Base-by-base conservation (phyloP, 2,329 filamentous ascomycete species). In the Tricladium varicosporioides region DNA sequence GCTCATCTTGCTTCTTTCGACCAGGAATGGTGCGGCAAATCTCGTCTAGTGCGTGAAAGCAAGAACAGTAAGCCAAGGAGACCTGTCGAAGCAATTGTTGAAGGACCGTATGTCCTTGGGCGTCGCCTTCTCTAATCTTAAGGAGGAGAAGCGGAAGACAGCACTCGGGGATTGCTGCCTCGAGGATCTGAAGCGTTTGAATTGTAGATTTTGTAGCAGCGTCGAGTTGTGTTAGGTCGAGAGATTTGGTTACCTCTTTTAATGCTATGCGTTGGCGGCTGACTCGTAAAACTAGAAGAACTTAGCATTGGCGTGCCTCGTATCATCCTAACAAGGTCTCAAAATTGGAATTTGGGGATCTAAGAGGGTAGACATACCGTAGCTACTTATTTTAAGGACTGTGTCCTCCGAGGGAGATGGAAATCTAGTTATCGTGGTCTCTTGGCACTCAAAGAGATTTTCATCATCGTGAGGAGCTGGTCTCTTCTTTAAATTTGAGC, bases 21-120 rank as follows among this genome's bases (percentile, higher is more conserved):
- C 65, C 65, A 3, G 55, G 50, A 43, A 67, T 66, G 0, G 63
- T 66, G 9, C 54, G 40, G 18, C 63, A 66, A 7, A 68, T 56
- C 11, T 61, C 48, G 10, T 66, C 60, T 10, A 68, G 47, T 14
- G 59, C 52, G 1, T 54, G 48, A 49, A 68, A 67, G 47, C 62
- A 68, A 46, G 57, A 51, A 2, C 58, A 48, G 40, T 61, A 66
- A 2, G 57, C 47, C 15, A 63, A 22, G 5, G 43, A 44, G 43
- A 64, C 36, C 48, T 67, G 62, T 15, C 61, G 32, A 50, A 66
- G 60, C 5, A 63, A 32, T 49, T 61, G 60, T 48, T 61, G 56
- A 16, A 69, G 53, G 8, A 66, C 18, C 5, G 15, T 18, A 32
- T 53, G 22, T 8, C 33, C 56, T 44, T 59, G 54, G 5, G 45